Base-by-base conservation (phyloP, 179 eudicot species). In the Drosera spatulata region DNA sequence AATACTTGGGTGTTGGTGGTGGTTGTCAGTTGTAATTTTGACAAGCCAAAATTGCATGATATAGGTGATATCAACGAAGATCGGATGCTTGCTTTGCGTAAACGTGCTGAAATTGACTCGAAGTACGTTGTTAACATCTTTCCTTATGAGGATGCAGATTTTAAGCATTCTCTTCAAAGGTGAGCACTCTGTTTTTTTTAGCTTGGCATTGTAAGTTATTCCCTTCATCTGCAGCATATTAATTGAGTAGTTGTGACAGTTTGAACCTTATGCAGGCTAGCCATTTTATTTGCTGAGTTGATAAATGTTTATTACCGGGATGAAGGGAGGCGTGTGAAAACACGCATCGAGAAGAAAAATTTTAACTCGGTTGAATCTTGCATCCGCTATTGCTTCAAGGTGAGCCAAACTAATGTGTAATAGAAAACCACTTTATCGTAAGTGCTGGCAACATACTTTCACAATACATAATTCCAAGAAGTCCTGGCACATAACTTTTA, bases 101-200 rank as follows among this genome's bases (percentile, higher is more conserved):
- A 93, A 72, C 97, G 97, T 69, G 99, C 93, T 55, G 99, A 93
- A 75, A 71, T 93, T 43, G 99, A 93, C 62, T 66, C 87, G 50
- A 93, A 93, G 61, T 69, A 82, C 72, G 53, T 90, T 44, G 55
- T 82, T 51, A 42, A 64, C 58, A 86, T 89, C 76, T 75, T 74
- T 41, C 74, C 70, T 15, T 76, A 75, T 69, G 85, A 78, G 65
- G 74, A 64, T 10, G 53, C 59, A 33, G 90, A 85, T 64, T 65
- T 79, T 65, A 78, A 81, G 66, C 84, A 82, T 69, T 89, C 94
- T 57, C 84, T 93, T 33, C 71, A 50, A 74, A 93, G 95, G 99
- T 74, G 84, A 75, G 12, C 55, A 50, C 55, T 63, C 56, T 50
- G 15, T 51, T 56, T 40, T 57, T 3, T 61, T 50, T 44, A n/a